phyloP scores from a whole-genome alignment of 2,329 filamentous ascomycete genomes.

The Boeremia lycopersici region DNA sequence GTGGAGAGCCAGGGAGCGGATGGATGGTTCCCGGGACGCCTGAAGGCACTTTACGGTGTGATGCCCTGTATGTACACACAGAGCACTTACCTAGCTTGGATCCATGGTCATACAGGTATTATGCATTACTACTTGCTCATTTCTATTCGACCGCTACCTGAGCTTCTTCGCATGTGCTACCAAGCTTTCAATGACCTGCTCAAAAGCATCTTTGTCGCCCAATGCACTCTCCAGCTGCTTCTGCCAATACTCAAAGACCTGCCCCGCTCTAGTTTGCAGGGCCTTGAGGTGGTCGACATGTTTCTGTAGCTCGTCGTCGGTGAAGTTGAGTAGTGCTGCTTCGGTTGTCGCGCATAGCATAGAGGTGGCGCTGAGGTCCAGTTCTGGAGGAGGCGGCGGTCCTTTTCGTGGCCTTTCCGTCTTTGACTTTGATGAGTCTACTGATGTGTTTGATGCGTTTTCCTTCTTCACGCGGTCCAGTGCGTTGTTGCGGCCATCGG shows the following conservation, averaged over 20 bases:
- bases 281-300: constrained; percentile 74
- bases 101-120: background rate
- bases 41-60: background rate
- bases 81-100: background rate
- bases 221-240: constrained; percentile 84
- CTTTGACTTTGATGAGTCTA: constrained; percentile 47
- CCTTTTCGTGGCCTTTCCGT: constrained; percentile 58
- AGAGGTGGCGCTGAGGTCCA: constrained; percentile 79
- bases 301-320: constrained; percentile 72
- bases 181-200: constrained; percentile 95
- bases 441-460: constrained; percentile 47
- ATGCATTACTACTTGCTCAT: constrained; percentile 44
- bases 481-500: constrained; percentile 47
- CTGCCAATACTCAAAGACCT: constrained; percentile 86
- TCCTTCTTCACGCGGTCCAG: constrained; percentile 47
- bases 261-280: constrained; percentile 72
- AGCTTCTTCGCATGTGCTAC: constrained; percentile 89
- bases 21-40: constrained; percentile 4
- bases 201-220: constrained; percentile 90
- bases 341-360: constrained; percentile 84
- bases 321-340: constrained; percentile 80
- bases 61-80: too few species aligned
- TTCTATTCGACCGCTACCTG: constrained; percentile 59
- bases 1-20: constrained; percentile 5
- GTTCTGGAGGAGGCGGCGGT: constrained; percentile 70